These are phyloP conservation scores for Sarocladium brachiariae DNA, from an alignment of 2,329 filamentous ascomycete genomes.

Conservation along the genomic window DNA sequence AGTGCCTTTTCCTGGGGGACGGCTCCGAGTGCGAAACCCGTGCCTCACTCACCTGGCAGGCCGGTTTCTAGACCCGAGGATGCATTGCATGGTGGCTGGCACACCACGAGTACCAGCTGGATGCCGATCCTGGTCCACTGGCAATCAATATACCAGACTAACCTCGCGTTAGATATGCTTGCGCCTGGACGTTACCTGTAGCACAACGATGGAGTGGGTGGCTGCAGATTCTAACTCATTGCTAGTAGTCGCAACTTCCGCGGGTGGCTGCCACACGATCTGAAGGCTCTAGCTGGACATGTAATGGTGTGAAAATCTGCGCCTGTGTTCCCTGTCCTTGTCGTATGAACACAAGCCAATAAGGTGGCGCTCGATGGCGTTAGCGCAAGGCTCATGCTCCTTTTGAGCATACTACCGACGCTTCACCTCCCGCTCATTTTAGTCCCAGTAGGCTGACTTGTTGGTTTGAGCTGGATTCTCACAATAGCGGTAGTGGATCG, in stretches of 20 bases:
- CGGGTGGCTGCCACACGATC: conserved; percentile 4
- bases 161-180: background rate
- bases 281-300: background rate
- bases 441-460: background rate
- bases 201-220: background rate
- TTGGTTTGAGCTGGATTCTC: background rate
- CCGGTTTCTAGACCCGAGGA: background rate
- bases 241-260: background rate
- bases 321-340: background rate
- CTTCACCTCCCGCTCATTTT: background rate
- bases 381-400: background rate
- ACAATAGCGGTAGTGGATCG: background rate
- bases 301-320: conserved; percentile 2
- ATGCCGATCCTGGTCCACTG: conserved; percentile 2
- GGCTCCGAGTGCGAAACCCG: background rate
- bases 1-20: background rate
- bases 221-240: background rate
- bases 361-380: background rate
- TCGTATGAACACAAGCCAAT: background rate
- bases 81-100: background rate
- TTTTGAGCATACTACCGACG: too few relatives aligned
- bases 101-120: background rate
- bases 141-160: background rate
- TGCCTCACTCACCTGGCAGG: background rate
- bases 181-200: background rate